Evolutionary conservation across 2,329 filamentous ascomycete species (phyloP).

Genomic region (Ascochyta rabiei): DNA sequence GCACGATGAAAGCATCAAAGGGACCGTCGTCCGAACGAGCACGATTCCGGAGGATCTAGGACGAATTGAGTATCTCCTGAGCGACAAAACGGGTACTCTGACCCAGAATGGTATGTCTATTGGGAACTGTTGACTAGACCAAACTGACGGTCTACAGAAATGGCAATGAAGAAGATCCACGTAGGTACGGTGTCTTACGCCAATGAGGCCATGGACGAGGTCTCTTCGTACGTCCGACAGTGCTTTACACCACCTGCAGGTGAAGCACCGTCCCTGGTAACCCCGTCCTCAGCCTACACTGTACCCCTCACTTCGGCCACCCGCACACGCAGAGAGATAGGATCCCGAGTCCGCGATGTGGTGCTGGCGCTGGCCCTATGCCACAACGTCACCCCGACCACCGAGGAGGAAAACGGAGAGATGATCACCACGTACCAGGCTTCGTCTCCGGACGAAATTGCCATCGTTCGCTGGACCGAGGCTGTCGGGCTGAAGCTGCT

Average conservation of each 20-base stretch:
- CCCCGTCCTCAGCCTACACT: slow-evolving; percentile 74
- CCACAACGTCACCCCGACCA: slow-evolving; percentile 94
- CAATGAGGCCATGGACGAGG: slow-evolving; percentile 98
- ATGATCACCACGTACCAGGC: slow-evolving; percentile 88
- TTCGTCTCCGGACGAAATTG: slow-evolving; percentile 96
- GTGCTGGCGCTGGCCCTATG: slow-evolving; percentile 91
- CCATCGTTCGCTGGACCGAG: slow-evolving; percentile 95
- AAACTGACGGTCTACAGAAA: slow-evolving; percentile 61
- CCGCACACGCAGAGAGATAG: slow-evolving; percentile 89
- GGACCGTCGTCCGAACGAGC: slow-evolving; percentile 91
- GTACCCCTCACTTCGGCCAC: slow-evolving; percentile 70
- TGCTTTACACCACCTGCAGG: slow-evolving; percentile 66
- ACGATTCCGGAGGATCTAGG: slow-evolving; percentile 97
- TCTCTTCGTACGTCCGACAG: slow-evolving; percentile 82
- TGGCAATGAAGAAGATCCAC: slow-evolving; percentile 99
- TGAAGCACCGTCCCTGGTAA: slow-evolving; percentile 61
- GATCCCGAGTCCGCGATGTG: slow-evolving; percentile 88
- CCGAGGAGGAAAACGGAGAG: slow-evolving; percentile 79
- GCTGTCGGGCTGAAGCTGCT: slow-evolving; percentile 84
- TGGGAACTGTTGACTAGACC: neutral
- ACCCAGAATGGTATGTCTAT: slow-evolving; percentile 75
- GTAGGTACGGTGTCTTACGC: slow-evolving; percentile 98
- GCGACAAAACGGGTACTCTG: slow-evolving; percentile 96
- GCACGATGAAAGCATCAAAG: slow-evolving; percentile 84
- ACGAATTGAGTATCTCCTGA: slow-evolving; percentile 92